phyloP scores from a whole-genome alignment of 441 rosid species.

The Melastoma candidum region DNA sequence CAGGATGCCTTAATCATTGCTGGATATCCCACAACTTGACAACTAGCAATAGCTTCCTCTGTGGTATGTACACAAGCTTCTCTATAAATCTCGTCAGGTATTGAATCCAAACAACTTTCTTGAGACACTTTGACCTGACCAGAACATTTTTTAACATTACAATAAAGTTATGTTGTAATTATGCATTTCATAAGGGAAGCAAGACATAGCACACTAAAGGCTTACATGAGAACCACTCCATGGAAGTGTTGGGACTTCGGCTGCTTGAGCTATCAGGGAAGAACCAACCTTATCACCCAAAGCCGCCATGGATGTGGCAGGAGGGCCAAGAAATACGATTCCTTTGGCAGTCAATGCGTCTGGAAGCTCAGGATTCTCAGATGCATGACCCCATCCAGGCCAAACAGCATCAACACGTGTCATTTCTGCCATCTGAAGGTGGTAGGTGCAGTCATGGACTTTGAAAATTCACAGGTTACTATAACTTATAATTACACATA shows the following conservation, averaged over 20 bases:
- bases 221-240: constrained; percentile 97
- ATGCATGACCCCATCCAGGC: constrained; percentile 99
- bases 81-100: constrained; percentile 85
- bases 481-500: too few species aligned
- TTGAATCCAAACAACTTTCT: constrained; percentile 63
- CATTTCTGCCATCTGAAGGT: constrained; percentile 86
- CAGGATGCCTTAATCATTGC: constrained; percentile 99
- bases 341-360: constrained; percentile 88
- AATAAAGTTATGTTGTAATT: too few species aligned
- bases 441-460: background rate
- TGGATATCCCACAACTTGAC: constrained; percentile 98
- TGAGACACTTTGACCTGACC: constrained; percentile 78
- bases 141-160: too few species aligned
- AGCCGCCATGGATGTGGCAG: constrained; percentile 89
- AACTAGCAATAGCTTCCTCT: constrained; percentile 97
- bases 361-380: constrained; percentile 97
- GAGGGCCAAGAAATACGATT: constrained; percentile 94
- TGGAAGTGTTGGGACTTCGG: constrained; percentile 96
- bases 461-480: too few species aligned
- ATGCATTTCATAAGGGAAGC: background rate
- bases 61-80: constrained; percentile 97
- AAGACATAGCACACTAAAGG: constrained; percentile 8
- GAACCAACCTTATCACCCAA: constrained; percentile 99
- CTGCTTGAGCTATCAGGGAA: constrained; percentile 99
- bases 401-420: constrained; percentile 99